These are phyloP conservation scores for Fagus crenata DNA, from an alignment of 306 rosid species.

Conservation along the genomic window DNA sequence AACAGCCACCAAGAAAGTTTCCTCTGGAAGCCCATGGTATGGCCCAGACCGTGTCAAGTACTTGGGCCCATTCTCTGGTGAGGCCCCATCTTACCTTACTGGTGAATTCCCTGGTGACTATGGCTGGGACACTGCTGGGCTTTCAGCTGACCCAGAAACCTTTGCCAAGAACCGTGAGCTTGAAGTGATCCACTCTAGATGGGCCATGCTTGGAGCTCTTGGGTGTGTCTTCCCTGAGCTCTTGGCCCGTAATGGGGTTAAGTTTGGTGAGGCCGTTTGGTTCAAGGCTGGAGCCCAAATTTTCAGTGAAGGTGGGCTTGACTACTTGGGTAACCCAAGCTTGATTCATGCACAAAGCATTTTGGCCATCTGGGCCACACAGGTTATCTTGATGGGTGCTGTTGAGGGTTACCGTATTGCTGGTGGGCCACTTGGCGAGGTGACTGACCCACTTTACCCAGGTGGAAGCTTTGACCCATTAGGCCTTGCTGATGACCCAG, in stretches of 20 bases:
- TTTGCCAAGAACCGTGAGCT: conserved; percentile 81
- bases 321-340: conserved; percentile 96
- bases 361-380: conserved; percentile 82
- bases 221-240: conserved; percentile 90
- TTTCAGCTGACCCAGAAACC: conserved; percentile 88
- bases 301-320: conserved; percentile 91
- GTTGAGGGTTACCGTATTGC: conserved; percentile 92
- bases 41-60: conserved; percentile 95
- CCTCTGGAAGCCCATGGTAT: conserved; percentile 83
- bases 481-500: conserved; percentile 94
- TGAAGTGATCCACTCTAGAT: conserved; percentile 71
- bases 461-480: conserved; percentile 98
- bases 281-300: conserved; percentile 91
- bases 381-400: conserved; percentile 81
- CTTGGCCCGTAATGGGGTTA: conserved; percentile 76
- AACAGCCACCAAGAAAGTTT: conserved; percentile 25
- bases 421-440: conserved; percentile 89
- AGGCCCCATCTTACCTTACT: conserved; percentile 67
- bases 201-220: conserved; percentile 96
- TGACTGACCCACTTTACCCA: conserved; percentile 76
- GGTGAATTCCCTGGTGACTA: conserved; percentile 89
- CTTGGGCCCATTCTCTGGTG: conserved; percentile 89
- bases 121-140: conserved; percentile 92
- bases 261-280: conserved; percentile 90
- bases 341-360: conserved; percentile 92